Percentiles rank a stretch among this genome's conserved stretches.
Conservation (phyloP, 1,284 basidiomycete species). For the Fomitiporia mediterranea region DNA sequence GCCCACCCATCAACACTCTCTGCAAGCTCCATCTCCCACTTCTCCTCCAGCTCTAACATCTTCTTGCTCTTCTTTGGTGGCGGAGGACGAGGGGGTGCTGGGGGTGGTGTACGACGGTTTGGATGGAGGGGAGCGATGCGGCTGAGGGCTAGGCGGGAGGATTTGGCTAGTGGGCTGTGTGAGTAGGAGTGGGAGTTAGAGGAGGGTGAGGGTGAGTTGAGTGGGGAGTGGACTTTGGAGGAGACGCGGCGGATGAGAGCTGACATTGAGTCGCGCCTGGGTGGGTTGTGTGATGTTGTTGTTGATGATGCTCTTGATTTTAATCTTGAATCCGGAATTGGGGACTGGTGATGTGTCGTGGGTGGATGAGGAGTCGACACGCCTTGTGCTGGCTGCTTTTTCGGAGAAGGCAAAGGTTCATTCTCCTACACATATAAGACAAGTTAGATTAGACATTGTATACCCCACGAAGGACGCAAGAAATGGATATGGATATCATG, state of each 20-base stretch:
- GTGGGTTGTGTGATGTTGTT: conserved; percentile 44
- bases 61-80: conserved; percentile 72
- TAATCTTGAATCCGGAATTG: conserved; percentile 21
- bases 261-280: conserved; percentile 40
- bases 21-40: conserved; percentile 71
- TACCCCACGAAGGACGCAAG: neutral
- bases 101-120: conserved; percentile 64
- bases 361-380: conserved; percentile 14
- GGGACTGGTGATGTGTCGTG: neutral
- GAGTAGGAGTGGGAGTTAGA: too few relatives aligned
- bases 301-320: too few relatives aligned
- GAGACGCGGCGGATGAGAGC: conserved; percentile 69
- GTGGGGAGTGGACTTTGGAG: conserved; percentile 60
- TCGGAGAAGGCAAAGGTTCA: neutral
- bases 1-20: conserved; percentile 72
- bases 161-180: conserved; percentile 59
- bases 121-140: conserved; percentile 70
- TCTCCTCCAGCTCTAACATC: conserved; percentile 66
- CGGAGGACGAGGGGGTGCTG: conserved; percentile 58
- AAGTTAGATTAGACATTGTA: too few relatives aligned
- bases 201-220: conserved; percentile 36
- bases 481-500: neutral
- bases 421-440: conserved; percentile 9
- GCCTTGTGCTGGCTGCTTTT: neutral
- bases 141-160: conserved; percentile 54